These are phyloP conservation scores for Hanseniaspora guilliermondii DNA, from an alignment of 805 yeast genomes.

Conservation along the genomic window DNA sequence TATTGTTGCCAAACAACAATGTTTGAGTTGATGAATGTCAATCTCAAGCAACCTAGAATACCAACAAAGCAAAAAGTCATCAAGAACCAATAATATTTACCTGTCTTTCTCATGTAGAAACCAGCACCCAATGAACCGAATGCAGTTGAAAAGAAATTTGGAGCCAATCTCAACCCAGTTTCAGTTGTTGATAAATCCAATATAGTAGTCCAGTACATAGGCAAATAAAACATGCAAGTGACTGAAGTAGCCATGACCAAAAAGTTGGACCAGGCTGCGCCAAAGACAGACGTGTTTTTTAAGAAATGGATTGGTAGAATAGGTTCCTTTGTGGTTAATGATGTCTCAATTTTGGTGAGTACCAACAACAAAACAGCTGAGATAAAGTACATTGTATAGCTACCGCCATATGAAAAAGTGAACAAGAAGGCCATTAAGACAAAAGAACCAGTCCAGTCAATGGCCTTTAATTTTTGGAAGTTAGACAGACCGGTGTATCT, in stretches of 20 bases:
- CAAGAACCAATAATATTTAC: slow-evolving; percentile 41
- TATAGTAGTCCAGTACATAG: slow-evolving; percentile 49
- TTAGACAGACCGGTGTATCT: slow-evolving; percentile 30
- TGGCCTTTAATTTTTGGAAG: slow-evolving; percentile 37
- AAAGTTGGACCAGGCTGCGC: slow-evolving; percentile 55
- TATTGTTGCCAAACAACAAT: slow-evolving; percentile 34
- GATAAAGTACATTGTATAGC: slow-evolving; percentile 4
- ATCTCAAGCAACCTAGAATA: slow-evolving; percentile 33
- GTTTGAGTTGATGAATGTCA: slow-evolving; percentile 26
- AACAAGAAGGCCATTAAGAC: slow-evolving; percentile 33
- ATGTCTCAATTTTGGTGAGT: slow-evolving; percentile 35
- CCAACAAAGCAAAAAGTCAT: slow-evolving; percentile 34
- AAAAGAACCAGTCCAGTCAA: slow-evolving; percentile 44
- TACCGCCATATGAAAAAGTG: slow-evolving; percentile 14
- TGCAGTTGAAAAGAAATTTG: slow-evolving; percentile 49
- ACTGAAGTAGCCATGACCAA: slow-evolving; percentile 33
- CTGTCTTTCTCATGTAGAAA: slow-evolving; percentile 49
- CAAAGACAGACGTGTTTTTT: slow-evolving; percentile 45
- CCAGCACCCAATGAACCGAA: slow-evolving; percentile 54
- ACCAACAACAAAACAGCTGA: slow-evolving; percentile 27
- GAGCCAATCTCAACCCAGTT: slow-evolving; percentile 47
- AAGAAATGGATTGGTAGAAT: slow-evolving; percentile 49
- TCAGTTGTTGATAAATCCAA: slow-evolving; percentile 40
- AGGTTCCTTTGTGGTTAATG: slow-evolving; percentile 39
- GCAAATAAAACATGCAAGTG: slow-evolving; percentile 42